Evolutionary conservation across 1,284 basidiomycete species (phyloP).

Genomic region (Phlebopus sp.): DNA sequence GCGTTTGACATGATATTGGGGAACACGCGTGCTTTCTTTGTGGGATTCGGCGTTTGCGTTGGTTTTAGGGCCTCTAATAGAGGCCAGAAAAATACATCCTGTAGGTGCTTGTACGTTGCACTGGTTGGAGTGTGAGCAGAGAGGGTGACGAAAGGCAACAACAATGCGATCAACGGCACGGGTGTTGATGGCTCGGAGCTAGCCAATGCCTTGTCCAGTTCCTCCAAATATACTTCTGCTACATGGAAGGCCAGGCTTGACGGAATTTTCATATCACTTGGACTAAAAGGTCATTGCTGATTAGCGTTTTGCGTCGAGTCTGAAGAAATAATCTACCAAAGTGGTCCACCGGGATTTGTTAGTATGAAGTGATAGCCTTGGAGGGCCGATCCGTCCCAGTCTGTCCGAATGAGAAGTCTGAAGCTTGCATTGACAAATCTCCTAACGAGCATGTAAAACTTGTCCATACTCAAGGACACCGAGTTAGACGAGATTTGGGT

Average conservation of each 20-base stretch:
- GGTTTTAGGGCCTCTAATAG: constrained; percentile 50
- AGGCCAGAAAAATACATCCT: constrained; percentile 63
- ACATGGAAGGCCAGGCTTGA: constrained; percentile 83
- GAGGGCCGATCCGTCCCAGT: constrained; percentile 64
- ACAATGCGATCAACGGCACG: constrained; percentile 56
- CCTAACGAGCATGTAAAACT: constrained; percentile 94
- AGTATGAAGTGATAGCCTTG: constrained; percentile 70
- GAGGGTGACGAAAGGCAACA: constrained; percentile 68
- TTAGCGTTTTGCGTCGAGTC: neutral
- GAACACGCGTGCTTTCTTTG: constrained; percentile 43
- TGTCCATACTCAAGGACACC: constrained; percentile 75
- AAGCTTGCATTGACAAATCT: constrained; percentile 87
- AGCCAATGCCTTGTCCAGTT: constrained; percentile 75
- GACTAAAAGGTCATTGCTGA: constrained; percentile 42
- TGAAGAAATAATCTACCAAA: constrained; percentile 57
- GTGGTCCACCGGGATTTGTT: constrained; percentile 61
- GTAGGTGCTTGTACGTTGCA: constrained; percentile 67
- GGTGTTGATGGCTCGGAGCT: constrained; percentile 34
- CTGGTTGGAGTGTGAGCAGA: constrained; percentile 63
- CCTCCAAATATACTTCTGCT: constrained; percentile 87
- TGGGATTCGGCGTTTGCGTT: constrained; percentile 33
- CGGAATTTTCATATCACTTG: constrained; percentile 73
- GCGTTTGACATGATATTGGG: constrained; percentile 46
- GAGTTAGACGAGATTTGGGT: constrained; percentile 5
- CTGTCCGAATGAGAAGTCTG: constrained; percentile 65